phyloP scores from a whole-genome alignment of 2,329 filamentous ascomycete genomes.

The Teratosphaeria pseudoeucalypti region DNA sequence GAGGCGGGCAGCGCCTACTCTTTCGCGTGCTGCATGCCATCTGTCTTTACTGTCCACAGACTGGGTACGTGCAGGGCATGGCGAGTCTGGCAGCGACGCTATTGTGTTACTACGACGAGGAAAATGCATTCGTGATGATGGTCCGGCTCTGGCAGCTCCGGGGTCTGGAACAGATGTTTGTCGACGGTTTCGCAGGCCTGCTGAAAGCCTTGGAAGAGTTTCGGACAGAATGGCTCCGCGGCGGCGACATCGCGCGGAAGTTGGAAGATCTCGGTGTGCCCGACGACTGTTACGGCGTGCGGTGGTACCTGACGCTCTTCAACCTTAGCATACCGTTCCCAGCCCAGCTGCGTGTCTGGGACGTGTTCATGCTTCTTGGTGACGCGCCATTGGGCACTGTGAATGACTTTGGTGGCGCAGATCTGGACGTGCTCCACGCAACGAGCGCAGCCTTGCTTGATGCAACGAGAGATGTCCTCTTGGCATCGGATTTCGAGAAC shows the following conservation, averaged over 20 bases:
- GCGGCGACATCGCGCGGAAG: slow-evolving; percentile 68
- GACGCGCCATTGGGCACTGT: slow-evolving; percentile 37
- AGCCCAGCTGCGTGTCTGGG: slow-evolving; percentile 91
- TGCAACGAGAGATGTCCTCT: slow-evolving; percentile 73
- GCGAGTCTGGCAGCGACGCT: slow-evolving; percentile 84
- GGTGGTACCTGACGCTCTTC: slow-evolving; percentile 96
- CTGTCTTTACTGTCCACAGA: slow-evolving; percentile 80
- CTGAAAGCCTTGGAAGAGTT: slow-evolving; percentile 82
- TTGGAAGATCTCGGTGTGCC: slow-evolving; percentile 70
- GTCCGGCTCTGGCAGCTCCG: slow-evolving; percentile 88
- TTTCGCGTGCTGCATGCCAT: slow-evolving; percentile 89
- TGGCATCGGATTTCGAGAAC: slow-evolving; percentile 93
- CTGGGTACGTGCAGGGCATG: slow-evolving; percentile 97
- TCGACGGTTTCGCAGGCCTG: slow-evolving; percentile 57
- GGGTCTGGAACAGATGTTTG: slow-evolving; percentile 73
- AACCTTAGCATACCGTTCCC: slow-evolving; percentile 93
- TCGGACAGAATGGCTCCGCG: slow-evolving; percentile 68
- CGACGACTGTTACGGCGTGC: slow-evolving; percentile 84
- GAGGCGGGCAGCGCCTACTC: slow-evolving; percentile 80
- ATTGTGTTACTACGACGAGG: slow-evolving; percentile 94
- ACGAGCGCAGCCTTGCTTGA: slow-evolving; percentile 83
- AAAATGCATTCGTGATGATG: slow-evolving; percentile 88
- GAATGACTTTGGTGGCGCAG: slow-evolving; percentile 42
- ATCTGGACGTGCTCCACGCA: slow-evolving; percentile 81
- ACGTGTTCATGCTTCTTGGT: slow-evolving; percentile 91